phyloP scores from a whole-genome alignment of 768 basidiomycete species.

The Hortiboletus flavorubellus region DNA sequence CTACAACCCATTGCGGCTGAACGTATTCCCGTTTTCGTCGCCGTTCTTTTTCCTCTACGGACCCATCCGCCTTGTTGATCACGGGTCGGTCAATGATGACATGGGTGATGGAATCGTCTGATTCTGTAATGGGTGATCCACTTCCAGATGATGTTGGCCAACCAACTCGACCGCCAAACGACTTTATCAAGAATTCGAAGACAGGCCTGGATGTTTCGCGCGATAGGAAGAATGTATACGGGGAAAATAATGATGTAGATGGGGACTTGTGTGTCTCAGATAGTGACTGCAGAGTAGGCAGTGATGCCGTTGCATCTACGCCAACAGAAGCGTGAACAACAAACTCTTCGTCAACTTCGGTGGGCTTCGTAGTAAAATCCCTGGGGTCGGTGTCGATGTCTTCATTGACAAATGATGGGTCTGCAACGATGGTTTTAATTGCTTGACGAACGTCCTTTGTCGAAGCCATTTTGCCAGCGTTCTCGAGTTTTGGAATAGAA shows the following conservation, averaged over 20 bases:
- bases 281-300: conserved; percentile 70
- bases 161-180: conserved; percentile 89
- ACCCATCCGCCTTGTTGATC: conserved; percentile 45
- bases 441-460: conserved; percentile 53
- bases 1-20: conserved; percentile 98
- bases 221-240: conserved; percentile 91
- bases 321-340: conserved; percentile 56
- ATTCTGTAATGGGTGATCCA: conserved; percentile 76
- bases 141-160: conserved; percentile 82
- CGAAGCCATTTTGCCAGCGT: conserved; percentile 39
- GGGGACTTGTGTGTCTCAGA: conserved; percentile 55
- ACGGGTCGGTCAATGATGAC: conserved; percentile 90
- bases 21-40: conserved; percentile 76
- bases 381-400: conserved; percentile 39
- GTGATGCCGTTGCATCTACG: conserved; percentile 40
- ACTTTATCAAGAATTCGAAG: conserved; percentile 91
- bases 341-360: conserved; percentile 62
- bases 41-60: conserved; percentile 55
- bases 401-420: conserved; percentile 22
- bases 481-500: conserved; percentile 16
- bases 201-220: conserved; percentile 88
- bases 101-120: conserved; percentile 86
- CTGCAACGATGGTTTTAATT: conserved; percentile 42
- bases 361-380: conserved; percentile 29
- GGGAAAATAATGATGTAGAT: conserved; percentile 67